These are phyloP conservation scores for Diaporthe aspalathi DNA, from an alignment of 2,329 filamentous ascomycete species.

Conservation along the genomic window DNA sequence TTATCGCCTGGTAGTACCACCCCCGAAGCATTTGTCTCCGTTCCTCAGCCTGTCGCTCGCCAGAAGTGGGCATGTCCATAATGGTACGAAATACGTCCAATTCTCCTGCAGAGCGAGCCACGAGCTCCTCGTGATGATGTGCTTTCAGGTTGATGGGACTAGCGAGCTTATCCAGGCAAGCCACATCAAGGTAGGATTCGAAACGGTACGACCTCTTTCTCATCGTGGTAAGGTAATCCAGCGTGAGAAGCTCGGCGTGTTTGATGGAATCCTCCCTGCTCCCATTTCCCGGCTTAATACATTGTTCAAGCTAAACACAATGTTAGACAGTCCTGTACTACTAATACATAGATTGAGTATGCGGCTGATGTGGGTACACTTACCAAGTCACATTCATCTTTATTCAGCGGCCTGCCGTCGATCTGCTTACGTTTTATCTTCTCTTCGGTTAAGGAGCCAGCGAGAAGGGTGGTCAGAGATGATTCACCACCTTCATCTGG, in stretches of 20 bases:
- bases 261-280: conserved; percentile 31
- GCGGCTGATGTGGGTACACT: too few species aligned
- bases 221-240: conserved; percentile 37
- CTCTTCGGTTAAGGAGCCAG: conserved; percentile 28
- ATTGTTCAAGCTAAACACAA: conserved; percentile 19
- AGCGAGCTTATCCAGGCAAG: conserved; percentile 12
- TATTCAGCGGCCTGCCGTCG: conserved; percentile 4
- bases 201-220: conserved; percentile 24
- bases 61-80: conserved; percentile 10
- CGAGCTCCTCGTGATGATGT: conserved; percentile 38
- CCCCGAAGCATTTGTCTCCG: conserved; percentile 15
- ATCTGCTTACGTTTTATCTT: conserved; percentile 17
- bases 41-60: neutral
- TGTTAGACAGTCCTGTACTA: too few species aligned
- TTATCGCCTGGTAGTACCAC: conserved; percentile 35
- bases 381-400: conserved; percentile 28
- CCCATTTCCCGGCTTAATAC: conserved; percentile 32
- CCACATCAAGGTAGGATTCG: conserved; percentile 32
- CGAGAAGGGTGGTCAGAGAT: conserved; percentile 33
- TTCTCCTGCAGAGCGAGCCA: conserved; percentile 33
- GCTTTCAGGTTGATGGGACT: conserved; percentile 38
- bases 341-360: too few species aligned
- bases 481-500: conserved; percentile 15
- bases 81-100: conserved; percentile 26
- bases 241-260: conserved; percentile 32